Evolutionary conservation across 169 alveolate genomes (phyloP).

Genomic region (Plasmodium cynomolgi): DNA sequence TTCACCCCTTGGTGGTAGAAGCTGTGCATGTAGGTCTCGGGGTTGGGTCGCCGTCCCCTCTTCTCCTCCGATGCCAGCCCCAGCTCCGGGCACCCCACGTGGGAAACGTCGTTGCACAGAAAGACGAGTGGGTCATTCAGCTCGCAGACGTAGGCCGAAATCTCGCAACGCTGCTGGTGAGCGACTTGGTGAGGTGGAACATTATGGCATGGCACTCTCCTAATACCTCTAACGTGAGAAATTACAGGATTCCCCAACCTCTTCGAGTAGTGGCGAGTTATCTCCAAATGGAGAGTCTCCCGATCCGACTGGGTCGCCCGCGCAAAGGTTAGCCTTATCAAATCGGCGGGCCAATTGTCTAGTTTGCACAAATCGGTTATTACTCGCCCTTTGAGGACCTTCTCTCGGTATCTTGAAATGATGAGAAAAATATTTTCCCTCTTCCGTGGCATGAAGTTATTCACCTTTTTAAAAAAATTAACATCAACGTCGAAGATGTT

Average conservation of each 20-base stretch:
- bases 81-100: not conserved
- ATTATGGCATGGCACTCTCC: not conserved
- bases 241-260: not conserved
- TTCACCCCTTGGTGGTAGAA: slow-evolving; percentile 14
- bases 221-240: not conserved
- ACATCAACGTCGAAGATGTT: slow-evolving; percentile 24
- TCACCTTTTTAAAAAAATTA: not conserved
- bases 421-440: slow-evolving; percentile 25
- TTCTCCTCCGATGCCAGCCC: not conserved
- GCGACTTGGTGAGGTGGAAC: not conserved
- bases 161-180: not conserved
- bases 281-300: not conserved
- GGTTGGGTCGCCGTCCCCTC: not conserved
- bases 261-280: not conserved
- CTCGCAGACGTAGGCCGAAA: not conserved
- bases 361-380: not conserved
- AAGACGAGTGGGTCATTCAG: not conserved
- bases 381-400: not conserved
- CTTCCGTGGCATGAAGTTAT: not conserved
- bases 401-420: not conserved
- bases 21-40: not conserved
- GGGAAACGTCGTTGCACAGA: slow-evolving; percentile 3
- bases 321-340: not conserved
- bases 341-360: not conserved
- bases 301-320: not conserved